These are phyloP conservation scores for Xylaria acuta DNA, from an alignment of 495 filamentous ascomycete genomes.

Conservation along the genomic window DNA sequence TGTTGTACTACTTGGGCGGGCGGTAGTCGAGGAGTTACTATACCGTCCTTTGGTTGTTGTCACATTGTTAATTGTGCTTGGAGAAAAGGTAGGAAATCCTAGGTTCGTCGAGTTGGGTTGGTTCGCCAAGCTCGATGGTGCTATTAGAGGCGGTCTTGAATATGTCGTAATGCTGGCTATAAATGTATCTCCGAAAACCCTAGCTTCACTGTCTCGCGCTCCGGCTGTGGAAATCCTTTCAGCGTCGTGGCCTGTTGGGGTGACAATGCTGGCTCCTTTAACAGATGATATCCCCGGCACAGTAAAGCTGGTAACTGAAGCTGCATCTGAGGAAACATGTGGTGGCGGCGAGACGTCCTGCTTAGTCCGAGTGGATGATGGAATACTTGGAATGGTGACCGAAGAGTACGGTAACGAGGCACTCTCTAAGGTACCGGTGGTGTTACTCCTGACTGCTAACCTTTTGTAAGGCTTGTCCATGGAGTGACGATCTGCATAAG, in stretches of 20 bases:
- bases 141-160: constrained; percentile 9
- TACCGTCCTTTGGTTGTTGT: constrained; percentile 20
- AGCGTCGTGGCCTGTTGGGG: not conserved
- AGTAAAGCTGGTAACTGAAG: not conserved
- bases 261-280: not conserved
- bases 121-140: not conserved
- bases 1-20: not conserved
- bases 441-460: constrained; percentile 10
- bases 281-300: not conserved
- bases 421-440: not conserved
- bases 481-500: constrained; percentile 13
- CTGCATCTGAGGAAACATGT: not conserved
- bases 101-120: not conserved
- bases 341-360: constrained; percentile 4
- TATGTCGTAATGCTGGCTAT: constrained; percentile 19
- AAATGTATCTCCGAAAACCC: constrained; percentile 1
- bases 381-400: not conserved
- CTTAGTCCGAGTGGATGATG: not conserved
- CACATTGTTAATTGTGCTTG: constrained; percentile 1
- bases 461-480: not conserved
- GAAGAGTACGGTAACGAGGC: not conserved
- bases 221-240: not conserved
- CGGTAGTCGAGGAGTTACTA: not conserved
- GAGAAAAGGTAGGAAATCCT: constrained; percentile 1
- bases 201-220: not conserved